Percentiles rank a stretch among this genome's conserved stretches.
Conservation (phyloP, 768 basidiomycete genomes). For the Suillus clintonianus region DNA sequence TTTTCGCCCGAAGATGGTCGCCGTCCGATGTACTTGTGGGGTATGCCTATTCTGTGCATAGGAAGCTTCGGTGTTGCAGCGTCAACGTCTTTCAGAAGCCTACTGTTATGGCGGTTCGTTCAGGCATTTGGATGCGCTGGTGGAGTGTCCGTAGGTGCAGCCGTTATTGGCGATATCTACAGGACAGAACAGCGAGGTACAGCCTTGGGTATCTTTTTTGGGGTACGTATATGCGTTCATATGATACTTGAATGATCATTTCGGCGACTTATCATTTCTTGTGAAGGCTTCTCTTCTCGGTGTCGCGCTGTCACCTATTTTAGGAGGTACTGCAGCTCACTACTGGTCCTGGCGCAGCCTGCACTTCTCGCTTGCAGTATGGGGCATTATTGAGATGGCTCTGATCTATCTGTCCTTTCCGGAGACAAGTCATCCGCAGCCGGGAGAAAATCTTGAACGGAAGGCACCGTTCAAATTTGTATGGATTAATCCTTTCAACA, state of each 20-base stretch:
- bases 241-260: constrained; percentile 31
- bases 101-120: constrained; percentile 59
- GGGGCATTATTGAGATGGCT: constrained; percentile 40
- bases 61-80: constrained; percentile 58
- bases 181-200: constrained; percentile 52
- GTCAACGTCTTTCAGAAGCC: constrained; percentile 43
- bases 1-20: constrained; percentile 52
- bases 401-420: constrained; percentile 47
- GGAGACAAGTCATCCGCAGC: constrained; percentile 57
- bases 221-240: constrained; percentile 14
- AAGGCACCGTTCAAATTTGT: constrained; percentile 16
- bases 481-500: constrained; percentile 56
- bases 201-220: constrained; percentile 39
- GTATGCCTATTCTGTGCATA: constrained; percentile 54
- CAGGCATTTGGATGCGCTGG: constrained; percentile 62
- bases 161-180: constrained; percentile 62
- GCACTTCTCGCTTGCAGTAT: constrained; percentile 43
- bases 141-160: constrained; percentile 53
- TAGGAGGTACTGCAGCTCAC: constrained; percentile 21
- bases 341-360: constrained; percentile 62
- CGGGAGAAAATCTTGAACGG: constrained; percentile 19
- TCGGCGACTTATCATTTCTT: constrained; percentile 26
- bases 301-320: not conserved
- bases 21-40: constrained; percentile 54
- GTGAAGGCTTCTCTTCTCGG: not conserved